These are phyloP conservation scores for Dispira simplex DNA, from an alignment of 192 early-diverging fungal genomes.

Conservation along the genomic window DNA sequence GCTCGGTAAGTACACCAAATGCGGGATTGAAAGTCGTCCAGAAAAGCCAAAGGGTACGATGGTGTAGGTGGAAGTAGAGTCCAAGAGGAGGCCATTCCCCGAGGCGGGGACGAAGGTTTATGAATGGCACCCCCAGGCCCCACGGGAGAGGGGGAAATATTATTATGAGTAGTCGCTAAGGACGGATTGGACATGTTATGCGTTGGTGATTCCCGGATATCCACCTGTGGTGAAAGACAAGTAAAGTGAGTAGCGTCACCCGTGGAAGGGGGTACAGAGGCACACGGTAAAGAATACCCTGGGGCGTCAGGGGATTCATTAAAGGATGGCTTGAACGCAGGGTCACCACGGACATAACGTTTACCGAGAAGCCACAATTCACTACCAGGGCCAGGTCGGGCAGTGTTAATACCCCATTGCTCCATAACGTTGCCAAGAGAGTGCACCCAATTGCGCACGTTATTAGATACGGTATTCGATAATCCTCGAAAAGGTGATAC, in stretches of 20 bases:
- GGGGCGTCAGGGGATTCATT: neutral
- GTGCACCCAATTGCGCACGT: slow-evolving; percentile 9
- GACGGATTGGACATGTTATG: too few species aligned
- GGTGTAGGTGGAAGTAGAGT: neutral
- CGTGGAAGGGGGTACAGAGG: too few species aligned
- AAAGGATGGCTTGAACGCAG: neutral
- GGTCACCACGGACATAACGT: neutral
- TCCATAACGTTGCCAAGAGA: neutral
- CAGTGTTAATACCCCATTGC: slow-evolving; percentile 3
- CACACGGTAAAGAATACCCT: too few species aligned
- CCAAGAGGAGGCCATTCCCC: too few species aligned
- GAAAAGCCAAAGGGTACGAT: slow-evolving; percentile 32
- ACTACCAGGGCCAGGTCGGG: neutral
- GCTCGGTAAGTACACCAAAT: slow-evolving; percentile 91
- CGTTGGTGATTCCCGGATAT: too few species aligned
- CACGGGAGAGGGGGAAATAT: too few species aligned
- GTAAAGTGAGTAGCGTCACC: too few species aligned
- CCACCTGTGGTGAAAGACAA: too few species aligned
- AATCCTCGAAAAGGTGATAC: neutral
- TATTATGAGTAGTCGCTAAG: too few species aligned
- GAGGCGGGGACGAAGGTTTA: too few species aligned
- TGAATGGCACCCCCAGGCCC: too few species aligned
- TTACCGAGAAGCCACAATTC: slow-evolving; percentile 8
- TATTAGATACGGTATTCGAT: neutral
- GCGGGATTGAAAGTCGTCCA: slow-evolving; percentile 66